Conservation (phyloP, 2,329 filamentous ascomycete species). For the Dactylellina cionopaga region DNA sequence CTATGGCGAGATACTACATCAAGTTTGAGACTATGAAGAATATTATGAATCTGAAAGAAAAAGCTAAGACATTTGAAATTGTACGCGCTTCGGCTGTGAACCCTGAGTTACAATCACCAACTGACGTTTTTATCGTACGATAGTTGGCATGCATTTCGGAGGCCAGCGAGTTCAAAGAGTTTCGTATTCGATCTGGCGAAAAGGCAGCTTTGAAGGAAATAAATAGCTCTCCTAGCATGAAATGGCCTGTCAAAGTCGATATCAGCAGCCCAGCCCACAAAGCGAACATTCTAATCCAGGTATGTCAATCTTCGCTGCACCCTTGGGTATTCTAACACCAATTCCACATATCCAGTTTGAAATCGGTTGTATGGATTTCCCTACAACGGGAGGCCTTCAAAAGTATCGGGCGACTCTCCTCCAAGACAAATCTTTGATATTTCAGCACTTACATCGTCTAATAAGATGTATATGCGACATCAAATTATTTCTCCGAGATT, state of each 20-base stretch:
- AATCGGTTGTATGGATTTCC: slow-evolving; percentile 73
- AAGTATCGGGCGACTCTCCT: slow-evolving; percentile 69
- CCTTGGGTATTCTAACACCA: background rate
- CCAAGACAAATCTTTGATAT: slow-evolving; percentile 72
- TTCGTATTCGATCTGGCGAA: slow-evolving; percentile 76
- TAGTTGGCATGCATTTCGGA: slow-evolving; percentile 74
- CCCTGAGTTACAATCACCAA: no score
- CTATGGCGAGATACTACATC: slow-evolving; percentile 85
- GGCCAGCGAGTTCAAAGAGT: slow-evolving; percentile 76
- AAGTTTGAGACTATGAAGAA: slow-evolving; percentile 81
- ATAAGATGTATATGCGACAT: slow-evolving; percentile 81
- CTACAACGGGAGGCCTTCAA: slow-evolving; percentile 68
- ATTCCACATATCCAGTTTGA: slow-evolving; percentile 63
- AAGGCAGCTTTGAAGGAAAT: slow-evolving; percentile 75
- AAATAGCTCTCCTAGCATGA: slow-evolving; percentile 75
- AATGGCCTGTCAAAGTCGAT: slow-evolving; percentile 75
- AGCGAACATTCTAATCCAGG: slow-evolving; percentile 78
- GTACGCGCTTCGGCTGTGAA: no score
- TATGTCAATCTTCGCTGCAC: slow-evolving; percentile 13
- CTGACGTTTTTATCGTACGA: slow-evolving; percentile 30
- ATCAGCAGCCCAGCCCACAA: slow-evolving; percentile 76
- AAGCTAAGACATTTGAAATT: slow-evolving; percentile 73
- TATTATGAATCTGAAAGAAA: slow-evolving; percentile 71
- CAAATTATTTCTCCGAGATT: slow-evolving; percentile 71
- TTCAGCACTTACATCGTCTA: slow-evolving; percentile 75